Base-by-base conservation (phyloP, 129 eudicot species). In the Heracleum sosnowskyi region DNA sequence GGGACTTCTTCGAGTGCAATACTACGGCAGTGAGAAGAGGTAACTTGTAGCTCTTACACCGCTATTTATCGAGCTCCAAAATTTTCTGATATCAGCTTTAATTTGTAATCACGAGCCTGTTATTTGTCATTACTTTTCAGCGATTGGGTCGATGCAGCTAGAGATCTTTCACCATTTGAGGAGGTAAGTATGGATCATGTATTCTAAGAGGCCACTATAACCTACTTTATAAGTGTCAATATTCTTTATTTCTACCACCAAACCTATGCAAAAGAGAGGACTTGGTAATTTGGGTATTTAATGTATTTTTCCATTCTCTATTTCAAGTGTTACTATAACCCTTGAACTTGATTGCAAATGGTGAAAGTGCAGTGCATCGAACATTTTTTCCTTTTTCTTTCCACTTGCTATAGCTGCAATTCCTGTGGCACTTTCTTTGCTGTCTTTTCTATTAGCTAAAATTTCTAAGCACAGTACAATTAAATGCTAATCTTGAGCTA, bases 11-110 rank as follows among this genome's bases (percentile, higher is more conserved):
- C 78, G 78, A 78, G 84, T 84, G 68, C 82, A 74, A 40, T 75
- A 74, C 82, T 84, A 74, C 11, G 87, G 87, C 77, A 84, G 78
- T 69, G 77, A 81, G n/a, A 84, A 62, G 55, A 84, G 82, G 87
- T 84, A 81, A 81, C 71, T 29, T 17, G 16, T 26, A 75, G 73
- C 45, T 60, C 76, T 80, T 39, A 33, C 18, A 45, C 76, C 40
- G 49, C 22, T 76, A 10, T 64, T 22, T 75, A 42, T 20, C 7
- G 42, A 68, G 64, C 10, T 29, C 18, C 10, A 26, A 34, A 29
- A 63, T 28, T 31, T 62, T 37, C 37, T 34, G 40, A 64, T 42
- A 49, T 40, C 26, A 34, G 35, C 22, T 70, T 84, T 24, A 11
- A 20, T 45, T 75, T 60, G 31, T 64, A 57, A 57, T 39, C 37